Evolutionary conservation across 495 filamentous ascomycete species (phyloP), one percentile per base, ranked within the genome.

Genomic region (Sabuloglossum arenarium): DNA sequence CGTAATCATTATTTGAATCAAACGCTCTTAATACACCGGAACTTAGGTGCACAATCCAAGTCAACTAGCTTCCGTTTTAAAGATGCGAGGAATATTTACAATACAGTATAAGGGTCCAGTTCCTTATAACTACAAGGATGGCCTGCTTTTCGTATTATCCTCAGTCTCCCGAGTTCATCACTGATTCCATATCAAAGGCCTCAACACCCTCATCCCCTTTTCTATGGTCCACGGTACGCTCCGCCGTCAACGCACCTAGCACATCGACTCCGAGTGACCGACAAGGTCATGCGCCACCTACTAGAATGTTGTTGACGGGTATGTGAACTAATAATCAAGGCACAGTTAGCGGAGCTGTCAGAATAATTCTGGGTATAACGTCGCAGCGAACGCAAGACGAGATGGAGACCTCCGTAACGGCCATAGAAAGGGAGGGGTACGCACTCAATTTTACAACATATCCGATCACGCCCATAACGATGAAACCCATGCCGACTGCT

Each of bases 361-460:
- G 32, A 1, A 16, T 1, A 49, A 47, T 1, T 49, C 16, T 24
- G 52, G 5, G 16, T 16, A 32, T 16, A 27, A 31, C 14, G 11
- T 30, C n/a, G 19, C 24, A 10, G 6, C 1, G 23, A 49, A 1
- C 50, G 11, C 4, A 10, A n/a, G 16, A n/a, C 11, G 30, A 32
- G 30, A 32, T 11, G 5, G 30, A 4, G 11, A 11, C 11, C 30
- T 32, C 30, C 11, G 30, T n/a, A 32, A 4, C 11, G 23, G 14
- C 39, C 10, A 23, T 3, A 4, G 21, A 19, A 4, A 23, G 6
- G 23, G 47, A 53, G 60, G 14, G 54, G 25, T 16, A 70, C 80
- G 58, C 74, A 88, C 85, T 88, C 63, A 98, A 77, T 75, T 98
- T 98, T 63, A 96, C 85, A 54, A 95, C 71, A 72, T 91, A 96